These are phyloP conservation scores for Dalbergia cochinchinensis DNA, from an alignment of 306 rosid genomes.

Conservation along the genomic window DNA sequence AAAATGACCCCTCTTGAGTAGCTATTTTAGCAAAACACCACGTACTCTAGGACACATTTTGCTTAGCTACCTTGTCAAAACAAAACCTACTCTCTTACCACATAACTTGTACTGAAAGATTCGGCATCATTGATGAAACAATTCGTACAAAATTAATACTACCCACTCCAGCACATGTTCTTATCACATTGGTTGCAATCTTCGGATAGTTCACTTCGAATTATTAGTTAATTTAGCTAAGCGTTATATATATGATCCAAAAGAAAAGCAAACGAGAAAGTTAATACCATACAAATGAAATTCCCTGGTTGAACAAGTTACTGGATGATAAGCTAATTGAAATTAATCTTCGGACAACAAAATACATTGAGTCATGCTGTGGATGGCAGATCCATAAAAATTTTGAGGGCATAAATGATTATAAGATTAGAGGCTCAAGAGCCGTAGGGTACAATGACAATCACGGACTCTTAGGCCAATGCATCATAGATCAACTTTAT, in stretches of 20 bases:
- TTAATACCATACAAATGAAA: neutral
- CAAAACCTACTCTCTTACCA: neutral
- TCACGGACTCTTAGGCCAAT: slow-evolving; percentile 13
- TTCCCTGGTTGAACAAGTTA: neutral
- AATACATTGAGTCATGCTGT: neutral
- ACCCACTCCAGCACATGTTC: neutral
- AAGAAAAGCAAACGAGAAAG: no score
- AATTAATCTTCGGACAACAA: neutral
- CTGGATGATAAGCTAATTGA: neutral
- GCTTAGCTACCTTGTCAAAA: no score
- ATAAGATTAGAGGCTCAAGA: neutral
- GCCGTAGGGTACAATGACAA: neutral
- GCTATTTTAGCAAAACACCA: no score
- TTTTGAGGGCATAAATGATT: neutral
- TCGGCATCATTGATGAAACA: neutral
- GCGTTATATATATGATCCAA: no score
- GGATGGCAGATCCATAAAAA: neutral
- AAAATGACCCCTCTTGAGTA: no score
- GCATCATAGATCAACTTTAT: neutral
- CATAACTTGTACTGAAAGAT: neutral
- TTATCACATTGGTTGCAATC: neutral
- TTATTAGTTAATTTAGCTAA: no score
- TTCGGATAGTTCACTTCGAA: neutral
- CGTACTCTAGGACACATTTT: no score
- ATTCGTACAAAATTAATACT: neutral